phyloP scores from a whole-genome alignment of 75 land plant genomes.

The Sequoia sempervirens region DNA sequence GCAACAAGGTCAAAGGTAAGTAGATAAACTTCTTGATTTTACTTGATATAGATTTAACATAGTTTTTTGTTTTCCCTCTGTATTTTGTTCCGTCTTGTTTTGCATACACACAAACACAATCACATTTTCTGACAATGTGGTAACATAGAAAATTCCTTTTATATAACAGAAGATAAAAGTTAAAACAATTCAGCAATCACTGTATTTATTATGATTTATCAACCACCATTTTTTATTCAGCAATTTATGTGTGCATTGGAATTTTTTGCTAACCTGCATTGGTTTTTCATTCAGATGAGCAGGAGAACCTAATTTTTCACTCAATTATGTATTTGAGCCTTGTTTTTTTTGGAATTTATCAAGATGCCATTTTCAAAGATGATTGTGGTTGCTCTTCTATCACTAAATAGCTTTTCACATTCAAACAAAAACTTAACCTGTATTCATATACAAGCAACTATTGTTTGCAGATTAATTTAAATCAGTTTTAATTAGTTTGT shows the following conservation, averaged over 20 bases:
- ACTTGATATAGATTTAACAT: neutral
- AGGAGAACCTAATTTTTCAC: too few relatives aligned
- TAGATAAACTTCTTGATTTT: neutral
- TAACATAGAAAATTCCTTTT: neutral
- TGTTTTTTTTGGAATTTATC: neutral
- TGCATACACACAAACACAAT: neutral
- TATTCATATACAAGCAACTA: too few relatives aligned
- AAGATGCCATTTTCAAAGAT: neutral
- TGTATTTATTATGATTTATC: neutral
- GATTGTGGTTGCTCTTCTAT: neutral
- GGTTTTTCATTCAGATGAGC: too few relatives aligned
- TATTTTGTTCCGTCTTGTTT: neutral
- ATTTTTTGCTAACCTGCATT: neutral
- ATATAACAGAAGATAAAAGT: neutral
- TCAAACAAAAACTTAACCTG: neutral
- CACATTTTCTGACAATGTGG: neutral
- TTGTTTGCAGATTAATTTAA: neutral
- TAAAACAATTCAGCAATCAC: neutral
- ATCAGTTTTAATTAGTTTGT: neutral
- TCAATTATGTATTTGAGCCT: too few relatives aligned
- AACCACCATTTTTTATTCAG: neutral
- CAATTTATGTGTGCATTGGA: neutral
- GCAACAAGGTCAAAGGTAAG: slow-evolving; percentile 76
- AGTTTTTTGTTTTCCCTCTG: neutral
- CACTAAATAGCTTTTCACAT: too few relatives aligned